Evolutionary conservation across 2,329 filamentous ascomycete genomes (phyloP).

Genomic region (Emmonsiellopsis sp.): DNA sequence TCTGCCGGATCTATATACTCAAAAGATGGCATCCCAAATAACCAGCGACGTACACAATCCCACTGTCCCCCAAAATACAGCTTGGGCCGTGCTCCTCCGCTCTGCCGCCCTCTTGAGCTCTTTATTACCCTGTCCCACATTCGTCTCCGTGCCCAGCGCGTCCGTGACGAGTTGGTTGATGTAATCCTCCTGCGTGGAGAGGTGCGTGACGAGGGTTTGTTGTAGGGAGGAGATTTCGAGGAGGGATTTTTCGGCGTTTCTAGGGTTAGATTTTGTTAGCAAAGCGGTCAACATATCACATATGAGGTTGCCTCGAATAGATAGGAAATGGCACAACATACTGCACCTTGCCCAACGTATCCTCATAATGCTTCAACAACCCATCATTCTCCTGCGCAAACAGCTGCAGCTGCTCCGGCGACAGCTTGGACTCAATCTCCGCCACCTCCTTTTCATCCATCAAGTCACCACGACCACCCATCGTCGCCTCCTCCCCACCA

Average conservation of each 20-base stretch:
- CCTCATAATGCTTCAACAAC: slow-evolving; percentile 89
- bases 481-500: slow-evolving; percentile 17
- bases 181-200: slow-evolving; percentile 75
- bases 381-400: slow-evolving; percentile 90
- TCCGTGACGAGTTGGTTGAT: slow-evolving; percentile 85
- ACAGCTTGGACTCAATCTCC: slow-evolving; percentile 52
- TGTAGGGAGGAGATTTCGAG: slow-evolving; percentile 90
- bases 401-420: slow-evolving; percentile 78
- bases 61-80: slow-evolving; percentile 72
- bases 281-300: too few relatives aligned
- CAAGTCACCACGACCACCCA: background rate
- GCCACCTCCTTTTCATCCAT: slow-evolving; percentile 22
- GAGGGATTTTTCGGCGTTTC: slow-evolving; percentile 80
- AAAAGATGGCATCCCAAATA: slow-evolving; percentile 66
- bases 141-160: slow-evolving; percentile 70
- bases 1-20: background rate
- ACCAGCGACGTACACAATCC: slow-evolving; percentile 66
- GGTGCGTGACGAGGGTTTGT: slow-evolving; percentile 75
- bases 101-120: slow-evolving; percentile 77
- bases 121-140: slow-evolving; percentile 81
- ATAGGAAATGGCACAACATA: slow-evolving; percentile 40
- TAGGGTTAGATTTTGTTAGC: slow-evolving; percentile 27
- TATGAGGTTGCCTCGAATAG: too few relatives aligned
- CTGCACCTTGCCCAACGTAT: slow-evolving; percentile 89
- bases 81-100: slow-evolving; percentile 61